Evolutionary conservation across 2,329 filamentous ascomycete species (phyloP).

Genomic region (Fusarium mangiferae): DNA sequence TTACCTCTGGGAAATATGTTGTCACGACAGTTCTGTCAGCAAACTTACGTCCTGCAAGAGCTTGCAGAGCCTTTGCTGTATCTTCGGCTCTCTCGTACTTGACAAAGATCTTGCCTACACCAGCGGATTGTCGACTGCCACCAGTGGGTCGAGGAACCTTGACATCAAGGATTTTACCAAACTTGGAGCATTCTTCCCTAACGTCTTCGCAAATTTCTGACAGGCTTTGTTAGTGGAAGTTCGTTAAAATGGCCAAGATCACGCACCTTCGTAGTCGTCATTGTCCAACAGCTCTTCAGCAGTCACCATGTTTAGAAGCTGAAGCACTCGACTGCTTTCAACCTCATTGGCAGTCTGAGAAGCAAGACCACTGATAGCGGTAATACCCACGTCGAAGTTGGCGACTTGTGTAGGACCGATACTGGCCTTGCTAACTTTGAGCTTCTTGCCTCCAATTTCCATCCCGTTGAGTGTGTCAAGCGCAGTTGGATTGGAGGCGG

Average conservation of each 20-base stretch:
- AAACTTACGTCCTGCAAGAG: conserved; percentile 95
- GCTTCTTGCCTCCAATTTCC: conserved; percentile 86
- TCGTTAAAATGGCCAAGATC: not conserved
- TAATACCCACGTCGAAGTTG: conserved; percentile 93
- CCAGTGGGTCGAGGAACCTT: conserved; percentile 91
- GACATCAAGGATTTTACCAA: conserved; percentile 83
- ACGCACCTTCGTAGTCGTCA: conserved; percentile 92
- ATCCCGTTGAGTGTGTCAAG: conserved; percentile 93
- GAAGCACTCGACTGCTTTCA: conserved; percentile 85
- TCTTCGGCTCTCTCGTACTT: conserved; percentile 85
- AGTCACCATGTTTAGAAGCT: conserved; percentile 98
- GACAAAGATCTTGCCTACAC: conserved; percentile 97
- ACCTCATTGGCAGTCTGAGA: conserved; percentile 84
- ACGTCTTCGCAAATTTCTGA: conserved; percentile 97
- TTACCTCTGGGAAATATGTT: conserved; percentile 94
- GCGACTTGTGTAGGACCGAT: conserved; percentile 93
- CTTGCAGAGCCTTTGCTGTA: conserved; percentile 84
- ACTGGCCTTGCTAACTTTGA: conserved; percentile 89
- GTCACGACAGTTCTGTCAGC: conserved; percentile 95
- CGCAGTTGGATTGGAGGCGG: conserved; percentile 78
- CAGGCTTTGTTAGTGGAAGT: conserved; percentile 47
- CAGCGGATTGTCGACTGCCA: conserved; percentile 83
- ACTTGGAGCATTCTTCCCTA: conserved; percentile 91
- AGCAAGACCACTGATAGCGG: conserved; percentile 97
- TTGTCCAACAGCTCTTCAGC: conserved; percentile 92